These are phyloP conservation scores for Priceomyces melissophilus DNA, from an alignment of 805 yeast species.

Conservation along the genomic window DNA sequence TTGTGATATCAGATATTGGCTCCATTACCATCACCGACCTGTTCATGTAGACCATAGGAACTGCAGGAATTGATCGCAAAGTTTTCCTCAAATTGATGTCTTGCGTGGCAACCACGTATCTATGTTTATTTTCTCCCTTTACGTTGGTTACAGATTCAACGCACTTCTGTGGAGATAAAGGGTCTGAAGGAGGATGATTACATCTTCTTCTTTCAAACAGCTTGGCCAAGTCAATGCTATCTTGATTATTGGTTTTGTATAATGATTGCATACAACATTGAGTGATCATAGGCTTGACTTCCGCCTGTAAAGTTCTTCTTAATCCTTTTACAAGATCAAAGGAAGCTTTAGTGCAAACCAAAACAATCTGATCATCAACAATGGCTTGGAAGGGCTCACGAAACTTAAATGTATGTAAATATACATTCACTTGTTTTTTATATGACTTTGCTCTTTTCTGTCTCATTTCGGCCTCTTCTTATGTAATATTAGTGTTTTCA, in stretches of 20 bases:
- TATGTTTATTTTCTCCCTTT: conserved; percentile 79
- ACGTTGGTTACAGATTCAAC: conserved; percentile 65
- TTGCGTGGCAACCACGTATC: conserved; percentile 88
- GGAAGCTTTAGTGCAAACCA: conserved; percentile 61
- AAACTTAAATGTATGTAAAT: conserved; percentile 83
- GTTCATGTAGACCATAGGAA: conserved; percentile 82
- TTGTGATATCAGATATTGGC: conserved; percentile 75
- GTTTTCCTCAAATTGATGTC: conserved; percentile 63
- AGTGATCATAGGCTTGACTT: conserved; percentile 85
- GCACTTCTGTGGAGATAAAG: conserved; percentile 70
- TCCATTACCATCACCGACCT: conserved; percentile 96
- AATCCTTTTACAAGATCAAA: conserved; percentile 82
- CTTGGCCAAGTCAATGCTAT: conserved; percentile 79
- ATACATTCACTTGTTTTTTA: conserved; percentile 86
- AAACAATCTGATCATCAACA: conserved; percentile 76
- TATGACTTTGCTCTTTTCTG: conserved; percentile 94
- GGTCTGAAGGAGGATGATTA: conserved; percentile 67
- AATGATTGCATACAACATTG: conserved; percentile 92
- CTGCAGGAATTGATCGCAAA: conserved; percentile 79
- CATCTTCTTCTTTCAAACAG: conserved; percentile 88
- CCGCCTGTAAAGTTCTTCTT: conserved; percentile 77
- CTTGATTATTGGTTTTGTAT: conserved; percentile 67
- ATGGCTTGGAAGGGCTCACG: conserved; percentile 90
- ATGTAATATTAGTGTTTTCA: background rate
- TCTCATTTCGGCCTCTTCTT: conserved; percentile 57